Evolutionary conservation across 257 asterid species (phyloP), one percentile per base, ranked within the genome.

Genomic region (Coffea eugenioides): DNA sequence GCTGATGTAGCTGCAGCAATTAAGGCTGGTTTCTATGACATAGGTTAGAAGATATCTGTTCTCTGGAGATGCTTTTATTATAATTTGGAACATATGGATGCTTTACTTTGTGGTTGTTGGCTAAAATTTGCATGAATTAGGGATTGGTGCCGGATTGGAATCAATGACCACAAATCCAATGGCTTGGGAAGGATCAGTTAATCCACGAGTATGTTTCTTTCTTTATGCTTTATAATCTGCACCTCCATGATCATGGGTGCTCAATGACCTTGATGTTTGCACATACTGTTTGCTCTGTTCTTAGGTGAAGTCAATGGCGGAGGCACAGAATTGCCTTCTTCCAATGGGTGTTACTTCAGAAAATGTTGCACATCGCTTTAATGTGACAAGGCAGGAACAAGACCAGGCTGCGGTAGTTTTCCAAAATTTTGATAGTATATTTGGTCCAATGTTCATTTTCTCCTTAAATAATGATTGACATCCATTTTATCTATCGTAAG

Each of bases 1-100:
- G 99, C 98, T 79, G 99, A 96, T 89, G 98, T 96, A 41, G 99
- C 99, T 84, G 99, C 99, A 71, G 95, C 99, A 75, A 96, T 96
- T 79, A 96, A 90, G 87, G 97, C 99, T 82, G 99, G 99, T 73
- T 96, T 96, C 85, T 96, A 96, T 84, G 98, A 96, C 83, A 96
- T 94, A 48, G 99, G 98, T 96, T 79, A 16, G 77, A 23, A 31
- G 73, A 77, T 81, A 56, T 71, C 27, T 31, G 21, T 76, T 49
- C 9, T 25, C 12, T 6, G 36, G 74, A 41, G 36, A 27, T 45
- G 21, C n/a, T 45, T 68, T 69, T 49, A 46, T 34, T 18, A 65
- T 49, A 43, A 62, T 62, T n/a, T 59, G 57, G 71, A 59, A 48
- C 54, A 13, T 45, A 51, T 25, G 14, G 23, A 18, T 76, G 21